Evolutionary conservation across 306 rosid genomes (phyloP).

Genomic region (Vigna nakashimae): DNA sequence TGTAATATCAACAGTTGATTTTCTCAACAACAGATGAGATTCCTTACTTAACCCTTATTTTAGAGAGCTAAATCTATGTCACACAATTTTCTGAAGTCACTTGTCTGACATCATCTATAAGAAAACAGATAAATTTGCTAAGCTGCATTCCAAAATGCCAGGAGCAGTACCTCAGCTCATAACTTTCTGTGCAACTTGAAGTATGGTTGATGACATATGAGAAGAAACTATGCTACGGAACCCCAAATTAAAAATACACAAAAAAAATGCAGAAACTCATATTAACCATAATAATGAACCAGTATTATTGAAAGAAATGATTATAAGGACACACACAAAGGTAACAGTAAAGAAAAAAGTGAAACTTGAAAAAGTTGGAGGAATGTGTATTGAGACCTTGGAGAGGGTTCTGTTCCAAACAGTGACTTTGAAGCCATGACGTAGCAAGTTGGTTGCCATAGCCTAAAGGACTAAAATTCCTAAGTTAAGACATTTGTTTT

Average conservation of each 20-base stretch:
- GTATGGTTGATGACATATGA: not conserved
- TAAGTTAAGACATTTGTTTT: not conserved
- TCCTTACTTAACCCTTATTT: not conserved
- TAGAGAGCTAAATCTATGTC: not conserved
- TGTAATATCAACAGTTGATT: not conserved
- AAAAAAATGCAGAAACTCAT: not conserved
- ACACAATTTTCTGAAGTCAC: conserved; percentile 3
- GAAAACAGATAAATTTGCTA: not conserved
- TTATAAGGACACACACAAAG: not conserved
- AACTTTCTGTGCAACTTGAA: conserved; percentile 17
- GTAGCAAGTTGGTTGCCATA: conserved; percentile 68
- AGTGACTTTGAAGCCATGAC: conserved; percentile 76
- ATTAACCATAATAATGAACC: not conserved
- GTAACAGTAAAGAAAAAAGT: not conserved
- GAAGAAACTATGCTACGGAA: not conserved
- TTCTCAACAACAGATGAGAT: not conserved
- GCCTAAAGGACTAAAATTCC: conserved; percentile 41
- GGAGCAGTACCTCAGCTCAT: not conserved
- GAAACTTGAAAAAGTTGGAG: not conserved
- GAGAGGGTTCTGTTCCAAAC: conserved; percentile 89
- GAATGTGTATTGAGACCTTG: conserved; percentile 55
- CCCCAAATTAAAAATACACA: not conserved
- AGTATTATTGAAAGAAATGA: conserved; percentile 17
- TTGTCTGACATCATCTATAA: conserved; percentile 11
- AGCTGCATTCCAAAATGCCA: not conserved